Base-by-base conservation (phyloP, 1,139 yeast species). In the Yarrowia galli region DNA sequence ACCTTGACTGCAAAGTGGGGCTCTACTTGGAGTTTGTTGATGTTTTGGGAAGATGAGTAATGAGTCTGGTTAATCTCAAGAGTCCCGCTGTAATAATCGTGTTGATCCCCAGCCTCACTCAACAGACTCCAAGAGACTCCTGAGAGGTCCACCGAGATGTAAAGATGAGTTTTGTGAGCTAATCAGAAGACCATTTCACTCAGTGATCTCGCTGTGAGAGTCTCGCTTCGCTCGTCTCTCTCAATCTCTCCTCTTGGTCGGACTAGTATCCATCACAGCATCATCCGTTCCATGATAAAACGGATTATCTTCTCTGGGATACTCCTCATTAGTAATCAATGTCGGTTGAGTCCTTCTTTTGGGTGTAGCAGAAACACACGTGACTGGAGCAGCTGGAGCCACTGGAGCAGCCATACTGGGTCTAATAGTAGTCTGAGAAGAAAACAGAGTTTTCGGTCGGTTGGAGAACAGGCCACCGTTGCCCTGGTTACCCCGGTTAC, bases 391-490 rank as follows among this genome's bases (percentile, higher is more conserved):
- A 5, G 22, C 48, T 22, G 48, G 48, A 20, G 64, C 51, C 12
- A 58, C 64, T 7, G 64, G 64, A 43, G 64, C 64, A 3, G 64
- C 49, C 51, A 58, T 56, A 28, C 63, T 56, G 7, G 63, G 63
- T 20, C 63, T 8, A 8, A 53, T 35, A 2, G 58, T 51, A 2
- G 28, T 35, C 3, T 28, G 32, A 28, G n/a, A n/a, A n/a, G 58
- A 18, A 20, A 20, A 51, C 28, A 36, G 18, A 7, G 5, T 53
- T 5, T 15, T 7, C 6, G 35, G 40, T 9, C 15, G 10, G 25
- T 35, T 35, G 7, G 58, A 35, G 10, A 51, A 51, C 8, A 49
- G n/a, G 4, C 40, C 40, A 4, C 25, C n/a, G 7, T 15, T 15
- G 2, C 40, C 40, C n/a, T n/a, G n/a, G n/a, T n/a, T n/a, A 7